Base-by-base conservation (phyloP, 495 filamentous ascomycete genomes). In the Neurospora sp. region DNA sequence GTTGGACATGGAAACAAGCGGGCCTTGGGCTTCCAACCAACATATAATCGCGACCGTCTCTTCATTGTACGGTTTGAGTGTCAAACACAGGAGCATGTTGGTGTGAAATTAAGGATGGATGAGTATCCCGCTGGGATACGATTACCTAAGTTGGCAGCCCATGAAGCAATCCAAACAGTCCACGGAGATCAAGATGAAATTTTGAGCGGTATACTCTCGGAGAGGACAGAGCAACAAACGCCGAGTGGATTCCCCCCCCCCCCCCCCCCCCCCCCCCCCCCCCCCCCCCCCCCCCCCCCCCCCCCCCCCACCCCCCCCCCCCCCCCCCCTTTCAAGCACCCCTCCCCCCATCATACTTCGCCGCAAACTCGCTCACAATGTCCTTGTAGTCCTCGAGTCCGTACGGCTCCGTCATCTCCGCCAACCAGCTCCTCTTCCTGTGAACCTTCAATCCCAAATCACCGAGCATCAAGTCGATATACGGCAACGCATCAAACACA, bases 401-500 rank as follows among this genome's bases (percentile, higher is more conserved):
- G 79, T 91, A 91, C 16, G 89, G 83, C 16, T 87, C 79, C 73
- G 87, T 82, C 70, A 87, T 84, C 74, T 88, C 87, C 0, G 82
- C 82, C 39, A 87, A 77, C 79, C 84, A 85, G 54, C 81, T 79
- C 5, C 71, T 73, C 80, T 86, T 86, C 27, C 85, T 81, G 72
- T 82, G 81, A 40, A 82, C 78, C 49, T 78, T 74, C 18, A 86
- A 77, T 14, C 92, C 92, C 70, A 96, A 73, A 77, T 95, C 93
- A 2, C 81, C 77, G 71, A 93, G 77, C 81, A 95, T 75, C 75
- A 93, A 74, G 81, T 95, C 93, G 4, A 94, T 78, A 77, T 95
- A 96, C n/a, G 93, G 90, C 60, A 94, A 75, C 2, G 86, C 87
- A 79, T 96, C 93, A 77, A 93, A 94, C 70, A 92, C 89, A 73